Conservation (phyloP, 2,329 filamentous ascomycete species). For the Didymella exigua region DNA sequence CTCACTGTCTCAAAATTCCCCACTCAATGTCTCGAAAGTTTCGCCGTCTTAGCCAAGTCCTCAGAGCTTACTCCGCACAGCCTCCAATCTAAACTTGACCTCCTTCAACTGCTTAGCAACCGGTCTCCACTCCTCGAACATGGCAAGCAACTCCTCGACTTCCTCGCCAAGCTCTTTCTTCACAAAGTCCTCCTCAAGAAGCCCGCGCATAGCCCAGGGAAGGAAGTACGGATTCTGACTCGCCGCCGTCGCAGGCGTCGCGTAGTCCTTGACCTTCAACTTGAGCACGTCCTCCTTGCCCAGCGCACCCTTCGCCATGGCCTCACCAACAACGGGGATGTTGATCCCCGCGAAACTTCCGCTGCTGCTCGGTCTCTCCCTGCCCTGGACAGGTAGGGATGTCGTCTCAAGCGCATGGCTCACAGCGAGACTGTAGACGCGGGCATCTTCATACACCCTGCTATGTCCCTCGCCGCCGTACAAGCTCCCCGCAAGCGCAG, state of each 20-base stretch:
- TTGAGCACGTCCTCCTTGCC: constrained; percentile 31
- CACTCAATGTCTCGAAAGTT: no score
- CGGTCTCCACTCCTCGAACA: constrained; percentile 95
- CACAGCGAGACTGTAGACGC: constrained; percentile 72
- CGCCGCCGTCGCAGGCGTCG: constrained; percentile 27
- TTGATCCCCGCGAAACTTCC: constrained; percentile 39
- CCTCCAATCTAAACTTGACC: constrained; percentile 92
- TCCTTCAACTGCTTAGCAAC: constrained; percentile 89
- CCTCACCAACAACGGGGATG: constrained; percentile 39
- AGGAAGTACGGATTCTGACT: constrained; percentile 82
- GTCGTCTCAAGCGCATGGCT: constrained; percentile 56
- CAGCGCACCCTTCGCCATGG: constrained; percentile 20
- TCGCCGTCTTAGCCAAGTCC: no score
- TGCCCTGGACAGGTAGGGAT: constrained; percentile 36
- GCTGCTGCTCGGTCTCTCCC: constrained; percentile 28
- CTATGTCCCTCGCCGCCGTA: constrained; percentile 94
- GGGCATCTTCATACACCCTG: constrained; percentile 85
- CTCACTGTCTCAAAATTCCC: no score
- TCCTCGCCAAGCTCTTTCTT: constrained; percentile 79
- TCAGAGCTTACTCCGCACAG: constrained; percentile 80
- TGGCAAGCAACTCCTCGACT: constrained; percentile 75
- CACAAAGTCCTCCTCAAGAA: constrained; percentile 90
- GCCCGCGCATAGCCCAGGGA: constrained; percentile 92
- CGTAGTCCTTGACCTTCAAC: constrained; percentile 43
- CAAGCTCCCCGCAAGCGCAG: constrained; percentile 85